phyloP scores from a whole-genome alignment of 352 stramenopile genomes.

The Pythium vanterpoolii region DNA sequence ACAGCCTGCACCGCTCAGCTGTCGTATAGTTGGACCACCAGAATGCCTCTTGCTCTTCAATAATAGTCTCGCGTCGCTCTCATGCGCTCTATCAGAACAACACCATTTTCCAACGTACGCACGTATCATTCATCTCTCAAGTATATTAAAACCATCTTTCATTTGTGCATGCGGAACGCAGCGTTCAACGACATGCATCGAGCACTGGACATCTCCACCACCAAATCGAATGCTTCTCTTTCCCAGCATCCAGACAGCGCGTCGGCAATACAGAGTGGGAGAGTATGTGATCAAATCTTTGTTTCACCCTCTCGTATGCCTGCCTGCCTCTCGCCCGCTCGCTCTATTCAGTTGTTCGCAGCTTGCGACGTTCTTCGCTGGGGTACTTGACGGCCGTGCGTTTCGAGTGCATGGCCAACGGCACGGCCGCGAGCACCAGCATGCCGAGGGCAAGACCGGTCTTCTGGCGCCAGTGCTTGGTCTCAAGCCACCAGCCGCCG shows the following conservation, averaged over 20 bases:
- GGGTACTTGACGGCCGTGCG: constrained; percentile 71
- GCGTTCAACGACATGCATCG: no score
- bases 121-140: background rate
- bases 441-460: constrained; percentile 56
- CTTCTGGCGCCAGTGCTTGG: constrained; percentile 81
- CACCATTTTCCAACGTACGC: no score
- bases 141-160: constrained; percentile 1
- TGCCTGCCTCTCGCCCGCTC: background rate
- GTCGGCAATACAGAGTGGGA: background rate
- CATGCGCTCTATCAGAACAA: no score
- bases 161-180: background rate
- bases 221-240: background rate
- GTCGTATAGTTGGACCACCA: background rate
- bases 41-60: background rate
- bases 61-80: no score
- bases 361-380: constrained; percentile 54
- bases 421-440: constrained; percentile 42
- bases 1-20: background rate
- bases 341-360: constrained; percentile 10
- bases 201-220: no score
- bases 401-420: constrained; percentile 61
- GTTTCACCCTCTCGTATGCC: background rate
- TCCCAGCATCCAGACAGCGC: background rate
- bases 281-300: background rate
- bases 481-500: constrained; percentile 84